A percentile compares a stretch with the other conserved stretches of the same genome.
phyloP scores from a whole-genome alignment of 2,329 filamentous ascomycete genomes.

The Penicillium sp. region DNA sequence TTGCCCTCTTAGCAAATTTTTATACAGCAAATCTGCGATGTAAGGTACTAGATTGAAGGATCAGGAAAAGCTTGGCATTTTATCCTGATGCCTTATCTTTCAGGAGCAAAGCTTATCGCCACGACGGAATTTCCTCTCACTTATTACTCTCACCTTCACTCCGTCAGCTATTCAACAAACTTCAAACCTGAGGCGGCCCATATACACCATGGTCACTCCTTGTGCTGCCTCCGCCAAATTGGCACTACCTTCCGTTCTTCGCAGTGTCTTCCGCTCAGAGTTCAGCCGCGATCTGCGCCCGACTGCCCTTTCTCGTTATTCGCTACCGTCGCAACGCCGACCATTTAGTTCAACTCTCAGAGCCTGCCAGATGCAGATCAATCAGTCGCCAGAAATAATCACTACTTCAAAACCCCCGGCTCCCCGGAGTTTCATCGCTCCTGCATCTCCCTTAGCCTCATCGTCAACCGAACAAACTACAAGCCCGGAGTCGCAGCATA shows the following conservation, averaged over 20 bases:
- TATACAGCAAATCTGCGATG: no score
- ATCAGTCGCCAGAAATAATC: slow-evolving; percentile 2
- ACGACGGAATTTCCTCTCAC: slow-evolving; percentile 1
- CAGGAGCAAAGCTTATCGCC: slow-evolving; percentile 2
- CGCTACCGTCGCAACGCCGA: slow-evolving; percentile 12
- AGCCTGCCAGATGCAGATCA: slow-evolving; percentile 1
- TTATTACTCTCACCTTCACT: neutral
- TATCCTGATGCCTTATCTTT: neutral
- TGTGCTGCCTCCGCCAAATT: slow-evolving; percentile 30
- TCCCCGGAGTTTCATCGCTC: neutral
- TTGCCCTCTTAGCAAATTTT: no score
- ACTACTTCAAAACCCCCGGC: neutral
- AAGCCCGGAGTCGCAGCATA: neutral
- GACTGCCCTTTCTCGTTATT: slow-evolving; percentile 3
- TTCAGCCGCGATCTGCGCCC: slow-evolving; percentile 16
- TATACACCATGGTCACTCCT: slow-evolving; percentile 21
- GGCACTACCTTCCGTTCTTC: slow-evolving; percentile 29
- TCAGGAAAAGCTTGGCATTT: neutral
- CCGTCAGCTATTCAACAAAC: neutral
- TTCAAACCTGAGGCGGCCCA: neutral
- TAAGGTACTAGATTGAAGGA: no score
- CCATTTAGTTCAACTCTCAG: slow-evolving; percentile 9
- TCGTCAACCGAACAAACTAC: neutral
- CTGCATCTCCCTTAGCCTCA: neutral
- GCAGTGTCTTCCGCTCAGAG: slow-evolving; percentile 29